phyloP scores from a whole-genome alignment of 164 flowering plant genomes.

The Stephania yunnanensis region DNA sequence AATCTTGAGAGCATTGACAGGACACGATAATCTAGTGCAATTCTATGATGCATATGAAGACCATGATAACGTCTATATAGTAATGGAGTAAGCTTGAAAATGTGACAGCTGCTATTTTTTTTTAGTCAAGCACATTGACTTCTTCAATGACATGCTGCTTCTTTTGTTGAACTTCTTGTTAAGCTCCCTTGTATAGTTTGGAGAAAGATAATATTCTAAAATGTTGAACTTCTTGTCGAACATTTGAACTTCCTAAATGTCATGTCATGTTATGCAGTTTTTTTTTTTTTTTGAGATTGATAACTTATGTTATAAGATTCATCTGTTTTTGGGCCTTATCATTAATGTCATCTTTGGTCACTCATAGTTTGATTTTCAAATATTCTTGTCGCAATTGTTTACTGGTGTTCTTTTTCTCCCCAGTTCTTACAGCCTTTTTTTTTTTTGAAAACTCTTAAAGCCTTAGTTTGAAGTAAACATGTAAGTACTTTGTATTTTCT shows the following conservation, averaged over 20 bases:
- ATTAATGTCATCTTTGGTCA: background rate
- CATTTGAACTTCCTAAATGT: too few species aligned
- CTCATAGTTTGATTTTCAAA: background rate
- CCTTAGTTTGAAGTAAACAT: background rate
- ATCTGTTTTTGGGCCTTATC: too few species aligned
- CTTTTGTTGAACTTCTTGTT: background rate
- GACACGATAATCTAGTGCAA: conserved; percentile 66
- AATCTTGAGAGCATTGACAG: conserved; percentile 74
- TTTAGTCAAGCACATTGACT: background rate
- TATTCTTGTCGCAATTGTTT: background rate
- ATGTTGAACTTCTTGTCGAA: too few species aligned
- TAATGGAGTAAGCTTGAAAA: conserved; percentile 76
- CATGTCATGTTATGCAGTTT: too few species aligned
- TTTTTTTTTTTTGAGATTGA: background rate
- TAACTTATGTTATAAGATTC: background rate
- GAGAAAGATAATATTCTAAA: background rate
- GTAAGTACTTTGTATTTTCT: background rate
- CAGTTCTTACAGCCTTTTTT: background rate
- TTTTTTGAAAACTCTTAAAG: background rate
- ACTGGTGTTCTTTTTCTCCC: background rate
- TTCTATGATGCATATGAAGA: conserved; percentile 95
- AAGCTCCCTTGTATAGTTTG: background rate
- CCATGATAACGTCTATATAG: conserved; percentile 71
- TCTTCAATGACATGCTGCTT: background rate
- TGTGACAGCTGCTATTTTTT: background rate